Evolutionary conservation across 768 basidiomycete species (phyloP), one percentile per base, ranked within the genome.

Genomic region (Lentinula sp.): DNA sequence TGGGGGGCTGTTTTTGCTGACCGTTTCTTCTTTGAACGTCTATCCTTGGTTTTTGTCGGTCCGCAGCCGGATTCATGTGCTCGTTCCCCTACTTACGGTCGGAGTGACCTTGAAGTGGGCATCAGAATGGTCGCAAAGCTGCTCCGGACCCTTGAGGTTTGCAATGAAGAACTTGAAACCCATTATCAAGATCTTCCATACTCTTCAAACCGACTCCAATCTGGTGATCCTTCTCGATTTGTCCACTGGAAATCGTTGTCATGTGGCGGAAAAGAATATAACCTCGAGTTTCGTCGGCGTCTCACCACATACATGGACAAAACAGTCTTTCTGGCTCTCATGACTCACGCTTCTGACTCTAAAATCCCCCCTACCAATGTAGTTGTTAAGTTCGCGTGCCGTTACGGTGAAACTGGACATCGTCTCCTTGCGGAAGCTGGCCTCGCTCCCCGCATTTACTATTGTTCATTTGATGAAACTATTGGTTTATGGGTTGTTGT

Each of bases 1-100:
- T 42, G 16, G 23, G 60, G 60, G 7, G 60, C 60, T 10, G 43
- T 55, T 9, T 61, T 61, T 55, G 39, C 60, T 0, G 60, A 61
- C 13, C 16, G 36, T 7, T 32, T 61, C 18, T 36, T 61, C 18
- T 39, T 36, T 16, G 37, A 61, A 36, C 60, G 39, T 13, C 13
- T 61, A 12, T 18, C 46, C n/a, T 54, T 28, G 9, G 10, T 57
- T 39, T 43, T 9, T 57, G n/a, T 57, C 16, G 56, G 45, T 23
- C 43, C 45, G 9, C n/a, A 39, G 49, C 36, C 28, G 52, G n/a
- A 8, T 33, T 20, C 18, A 12, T 33, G 12, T 20, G 7, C 8
- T 8, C n/a, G 15, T n/a, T 57, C 56, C 15, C 16, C 18, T 20
- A 18, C 42, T 20, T n/a, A 6, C 5, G n/a, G 42, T 8, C 5